Evolutionary conservation across 2,329 filamentous ascomycete genomes (phyloP).

Genomic region (Aaosphaeria pasadenensis): DNA sequence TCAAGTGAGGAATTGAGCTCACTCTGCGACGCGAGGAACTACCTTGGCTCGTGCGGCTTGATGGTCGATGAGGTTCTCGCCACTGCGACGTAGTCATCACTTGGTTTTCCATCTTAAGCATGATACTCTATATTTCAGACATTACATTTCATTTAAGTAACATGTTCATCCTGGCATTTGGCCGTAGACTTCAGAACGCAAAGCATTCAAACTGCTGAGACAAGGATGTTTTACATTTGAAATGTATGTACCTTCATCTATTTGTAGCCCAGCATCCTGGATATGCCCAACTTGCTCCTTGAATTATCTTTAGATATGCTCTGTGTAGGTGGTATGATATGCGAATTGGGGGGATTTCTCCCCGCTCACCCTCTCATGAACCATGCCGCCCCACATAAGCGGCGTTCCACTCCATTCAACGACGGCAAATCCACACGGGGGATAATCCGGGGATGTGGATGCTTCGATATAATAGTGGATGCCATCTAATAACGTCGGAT

Average conservation of each 20-base stretch:
- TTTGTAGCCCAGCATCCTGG: no score
- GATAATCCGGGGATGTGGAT: slow-evolving; percentile 13
- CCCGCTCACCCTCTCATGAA: background rate
- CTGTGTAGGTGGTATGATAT: no score
- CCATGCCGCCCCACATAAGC: slow-evolving; percentile 33
- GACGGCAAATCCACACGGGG: slow-evolving; percentile 28
- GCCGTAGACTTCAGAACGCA: slow-evolving; percentile 11
- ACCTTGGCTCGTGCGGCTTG: slow-evolving; percentile 35
- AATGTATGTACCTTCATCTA: no score
- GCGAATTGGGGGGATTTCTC: no score
- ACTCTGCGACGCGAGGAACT: slow-evolving; percentile 55
- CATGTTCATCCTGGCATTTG: slow-evolving; percentile 7
- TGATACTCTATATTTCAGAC: background rate
- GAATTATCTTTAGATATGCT: no score
- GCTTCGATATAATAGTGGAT: slow-evolving; percentile 26
- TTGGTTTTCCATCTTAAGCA: background rate
- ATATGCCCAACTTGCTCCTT: no score
- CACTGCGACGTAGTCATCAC: slow-evolving; percentile 21
- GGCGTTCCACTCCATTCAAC: slow-evolving; percentile 23
- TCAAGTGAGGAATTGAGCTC: slow-evolving; percentile 49
- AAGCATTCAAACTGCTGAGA: slow-evolving; percentile 12
- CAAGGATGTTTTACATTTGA: slow-evolving; percentile 2
- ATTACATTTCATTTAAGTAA: background rate
- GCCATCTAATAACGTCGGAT: slow-evolving; percentile 9
- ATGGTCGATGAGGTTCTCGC: slow-evolving; percentile 36